phyloP scores from a whole-genome alignment of 345 rosid species.

The Raphanus sativus region DNA sequence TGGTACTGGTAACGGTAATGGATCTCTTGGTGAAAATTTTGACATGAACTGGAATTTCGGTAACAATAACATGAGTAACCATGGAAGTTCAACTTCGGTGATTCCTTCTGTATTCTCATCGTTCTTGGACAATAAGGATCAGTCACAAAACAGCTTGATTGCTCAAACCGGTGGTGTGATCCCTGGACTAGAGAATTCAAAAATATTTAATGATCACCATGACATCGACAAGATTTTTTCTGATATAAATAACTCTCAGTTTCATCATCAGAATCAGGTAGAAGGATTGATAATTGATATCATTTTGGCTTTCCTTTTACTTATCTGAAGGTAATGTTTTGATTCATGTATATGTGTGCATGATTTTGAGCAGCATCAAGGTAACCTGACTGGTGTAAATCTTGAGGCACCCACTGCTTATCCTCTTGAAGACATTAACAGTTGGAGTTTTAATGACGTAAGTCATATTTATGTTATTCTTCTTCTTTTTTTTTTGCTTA shows the following conservation, averaged over 20 bases:
- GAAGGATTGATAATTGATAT: not conserved
- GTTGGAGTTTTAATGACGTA: slow-evolving; percentile 5
- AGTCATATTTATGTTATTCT: slow-evolving; percentile 4
- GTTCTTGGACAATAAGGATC: not conserved
- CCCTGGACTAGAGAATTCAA: not conserved
- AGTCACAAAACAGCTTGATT: not conserved
- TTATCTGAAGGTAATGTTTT: not conserved
- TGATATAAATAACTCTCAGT: not conserved
- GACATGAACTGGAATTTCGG: not conserved
- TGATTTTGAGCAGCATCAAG: slow-evolving; percentile 16
- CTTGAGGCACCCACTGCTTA: not conserved
- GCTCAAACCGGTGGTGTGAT: not conserved
- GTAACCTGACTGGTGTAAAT: not conserved
- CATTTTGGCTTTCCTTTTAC: not conserved
- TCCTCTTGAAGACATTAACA: not conserved
- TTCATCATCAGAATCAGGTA: slow-evolving; percentile 25
- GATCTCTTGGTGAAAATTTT: not conserved
- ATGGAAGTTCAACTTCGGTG: not conserved
- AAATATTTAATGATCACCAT: not conserved
- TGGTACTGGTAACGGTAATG: not conserved
- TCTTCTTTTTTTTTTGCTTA: not conserved
- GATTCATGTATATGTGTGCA: not conserved
- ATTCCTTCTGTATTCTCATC: not conserved
- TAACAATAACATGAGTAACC: not conserved
- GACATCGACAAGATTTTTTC: not conserved